Conservation (phyloP, 225 moss, liverwort and hornwort genomes). For the Marchantia polymorpha region DNA sequence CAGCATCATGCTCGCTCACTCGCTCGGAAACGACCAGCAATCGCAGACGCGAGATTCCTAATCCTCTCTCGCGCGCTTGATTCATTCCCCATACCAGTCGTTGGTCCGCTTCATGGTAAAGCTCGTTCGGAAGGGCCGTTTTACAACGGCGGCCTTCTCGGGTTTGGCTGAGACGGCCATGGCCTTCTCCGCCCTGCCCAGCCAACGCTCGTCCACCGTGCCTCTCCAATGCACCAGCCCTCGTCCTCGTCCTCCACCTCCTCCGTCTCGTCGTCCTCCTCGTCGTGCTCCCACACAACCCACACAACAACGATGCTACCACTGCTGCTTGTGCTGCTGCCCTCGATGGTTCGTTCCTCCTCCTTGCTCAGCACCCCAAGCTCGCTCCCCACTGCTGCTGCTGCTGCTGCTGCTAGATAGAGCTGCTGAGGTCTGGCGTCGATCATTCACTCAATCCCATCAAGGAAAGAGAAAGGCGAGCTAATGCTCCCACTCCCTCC, state of each 20-base stretch:
- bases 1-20: background rate
- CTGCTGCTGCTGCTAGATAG: no score
- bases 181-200: conserved; percentile 57
- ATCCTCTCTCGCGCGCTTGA: background rate
- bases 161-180: conserved; percentile 83
- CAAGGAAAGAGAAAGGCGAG: background rate
- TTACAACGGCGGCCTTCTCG: conserved; percentile 77
- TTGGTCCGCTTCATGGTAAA: conserved; percentile 99
- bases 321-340: background rate
- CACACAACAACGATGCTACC: background rate
- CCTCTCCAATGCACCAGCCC: conserved; percentile 11
- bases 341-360: no score
- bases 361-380: no score
- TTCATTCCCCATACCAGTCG: conserved; percentile 58
- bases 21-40: background rate
- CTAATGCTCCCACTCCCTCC: background rate
- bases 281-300: background rate
- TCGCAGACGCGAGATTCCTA: background rate
- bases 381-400: background rate
- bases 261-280: background rate
- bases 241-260: background rate
- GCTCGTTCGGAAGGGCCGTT: conserved; percentile 87
- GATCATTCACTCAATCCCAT: conserved; percentile 3
- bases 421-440: background rate
- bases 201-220: conserved; percentile 55